phyloP scores from a whole-genome alignment of 2,329 filamentous ascomycete genomes.

The Juglanconis oblonga region DNA sequence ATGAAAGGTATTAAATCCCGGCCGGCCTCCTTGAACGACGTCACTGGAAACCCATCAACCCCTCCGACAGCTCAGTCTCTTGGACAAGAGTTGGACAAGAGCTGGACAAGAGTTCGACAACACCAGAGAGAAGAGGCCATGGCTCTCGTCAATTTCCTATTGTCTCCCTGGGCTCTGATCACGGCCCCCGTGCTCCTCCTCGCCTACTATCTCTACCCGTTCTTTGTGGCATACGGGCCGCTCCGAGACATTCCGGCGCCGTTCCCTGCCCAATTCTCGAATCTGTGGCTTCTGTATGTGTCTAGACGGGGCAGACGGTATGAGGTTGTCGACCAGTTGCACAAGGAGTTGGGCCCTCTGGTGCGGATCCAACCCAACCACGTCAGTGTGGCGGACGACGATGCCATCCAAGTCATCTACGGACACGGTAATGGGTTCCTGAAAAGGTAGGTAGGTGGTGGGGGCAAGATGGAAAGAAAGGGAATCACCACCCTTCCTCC shows the following conservation, averaged over 20 bases:
- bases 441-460: constrained; percentile 60
- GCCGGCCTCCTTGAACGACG: too few relatives aligned
- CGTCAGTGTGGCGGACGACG: constrained; percentile 75
- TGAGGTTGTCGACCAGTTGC: constrained; percentile 63
- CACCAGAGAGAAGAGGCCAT: constrained; percentile 15
- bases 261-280: constrained; percentile 64
- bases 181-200: constrained; percentile 46
- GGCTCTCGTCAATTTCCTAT: constrained; percentile 34
- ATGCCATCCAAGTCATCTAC: constrained; percentile 74
- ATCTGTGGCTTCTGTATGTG: constrained; percentile 74
- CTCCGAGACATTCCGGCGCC: constrained; percentile 59
- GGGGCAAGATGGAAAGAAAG: background rate
- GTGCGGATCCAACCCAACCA: constrained; percentile 84
- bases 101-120: background rate
- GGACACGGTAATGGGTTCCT: constrained; percentile 76
- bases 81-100: too few relatives aligned
- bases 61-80: background rate
- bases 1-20: background rate
- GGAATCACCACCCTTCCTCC: background rate
- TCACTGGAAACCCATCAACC: background rate
- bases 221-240: constrained; percentile 51
- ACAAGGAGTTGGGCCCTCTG: constrained; percentile 74
- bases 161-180: constrained; percentile 43
- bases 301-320: constrained; percentile 65
- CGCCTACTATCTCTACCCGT: constrained; percentile 57